Percentiles rank a stretch among this genome's conserved stretches.
These are phyloP conservation scores for Pelagomonas calceolata DNA, from an alignment of 108 stramenopile genomes.

Conservation along the genomic window DNA sequence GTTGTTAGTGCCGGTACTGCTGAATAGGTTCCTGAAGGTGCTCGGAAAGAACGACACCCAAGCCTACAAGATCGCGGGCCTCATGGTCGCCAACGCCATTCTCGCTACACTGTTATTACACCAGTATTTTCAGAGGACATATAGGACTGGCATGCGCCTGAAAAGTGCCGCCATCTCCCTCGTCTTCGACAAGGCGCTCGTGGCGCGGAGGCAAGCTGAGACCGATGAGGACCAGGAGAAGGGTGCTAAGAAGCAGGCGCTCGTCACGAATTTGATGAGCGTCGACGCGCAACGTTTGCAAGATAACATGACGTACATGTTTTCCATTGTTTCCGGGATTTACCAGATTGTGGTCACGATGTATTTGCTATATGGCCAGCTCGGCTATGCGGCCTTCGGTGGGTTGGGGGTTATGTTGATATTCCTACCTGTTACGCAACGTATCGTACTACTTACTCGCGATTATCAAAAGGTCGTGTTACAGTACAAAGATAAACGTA, in stretches of 20 bases:
- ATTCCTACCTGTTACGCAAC: constrained; percentile 65
- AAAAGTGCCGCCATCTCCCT: constrained; percentile 65
- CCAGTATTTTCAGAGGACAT: constrained; percentile 87
- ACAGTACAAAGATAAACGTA: constrained; percentile 66
- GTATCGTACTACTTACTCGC: constrained; percentile 52
- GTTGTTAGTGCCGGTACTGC: constrained; percentile 40
- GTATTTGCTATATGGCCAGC: constrained; percentile 66
- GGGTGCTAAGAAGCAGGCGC: constrained; percentile 39
- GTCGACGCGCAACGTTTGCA: constrained; percentile 81
- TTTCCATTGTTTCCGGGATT: constrained; percentile 66
- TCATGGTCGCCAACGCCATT: constrained; percentile 8
- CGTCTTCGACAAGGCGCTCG: constrained; percentile 72
- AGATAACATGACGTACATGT: constrained; percentile 61
- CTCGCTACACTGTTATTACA: constrained; percentile 50
- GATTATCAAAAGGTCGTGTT: constrained; percentile 61
- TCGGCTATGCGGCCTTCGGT: constrained; percentile 55
- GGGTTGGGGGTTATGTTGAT: constrained; percentile 72
- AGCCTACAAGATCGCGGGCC: constrained; percentile 6
- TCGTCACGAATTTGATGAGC: constrained; percentile 80
- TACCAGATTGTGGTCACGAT: constrained; percentile 64
- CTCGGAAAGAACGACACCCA: background rate
- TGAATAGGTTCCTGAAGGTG: background rate
- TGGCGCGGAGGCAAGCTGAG: constrained; percentile 15
- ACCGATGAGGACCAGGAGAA: constrained; percentile 26
- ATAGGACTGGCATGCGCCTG: constrained; percentile 64